Percentiles rank a stretch among this genome's conserved stretches.
Conservation (phyloP, 148 eudicot species). For the Salicornia ramosissima region DNA sequence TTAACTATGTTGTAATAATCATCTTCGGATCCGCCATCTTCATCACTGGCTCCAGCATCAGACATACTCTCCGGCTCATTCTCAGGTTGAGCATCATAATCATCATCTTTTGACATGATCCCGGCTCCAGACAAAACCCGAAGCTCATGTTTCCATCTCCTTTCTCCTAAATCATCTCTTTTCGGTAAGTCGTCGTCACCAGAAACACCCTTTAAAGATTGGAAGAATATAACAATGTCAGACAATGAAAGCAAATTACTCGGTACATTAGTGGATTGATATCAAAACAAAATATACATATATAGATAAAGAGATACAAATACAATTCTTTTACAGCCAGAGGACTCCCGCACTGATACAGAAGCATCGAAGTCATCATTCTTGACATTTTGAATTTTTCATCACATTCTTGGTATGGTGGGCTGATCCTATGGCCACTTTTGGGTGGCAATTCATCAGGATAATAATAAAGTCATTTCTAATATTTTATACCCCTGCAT, state of each 20-base stretch:
- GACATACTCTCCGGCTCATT: conserved; percentile 26
- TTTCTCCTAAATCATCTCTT: conserved; percentile 83
- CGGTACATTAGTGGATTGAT: background rate
- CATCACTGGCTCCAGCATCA: conserved; percentile 25
- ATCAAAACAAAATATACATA: no score
- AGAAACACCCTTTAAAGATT: conserved; percentile 48
- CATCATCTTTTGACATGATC: conserved; percentile 34
- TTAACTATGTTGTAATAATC: conserved; percentile 50
- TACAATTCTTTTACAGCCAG: no score
- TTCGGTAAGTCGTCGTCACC: conserved; percentile 88
- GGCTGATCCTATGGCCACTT: no score
- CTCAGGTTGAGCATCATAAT: conserved; percentile 32
- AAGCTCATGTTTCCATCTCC: conserved; percentile 77
- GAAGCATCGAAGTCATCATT: no score
- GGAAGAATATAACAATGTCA: background rate
- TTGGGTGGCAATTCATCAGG: no score
- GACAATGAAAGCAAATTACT: background rate
- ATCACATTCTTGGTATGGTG: no score
- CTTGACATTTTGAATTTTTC: no score
- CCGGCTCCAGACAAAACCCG: conserved; percentile 69
- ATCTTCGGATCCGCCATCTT: conserved; percentile 40
- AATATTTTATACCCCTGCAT: no score
- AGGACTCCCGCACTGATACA: background rate
- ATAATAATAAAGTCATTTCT: no score
- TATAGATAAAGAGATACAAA: no score